Evolutionary conservation across 768 basidiomycete species (phyloP), one percentile per base, ranked within the genome.

Genomic region (Neoboletus subvelutipes): DNA sequence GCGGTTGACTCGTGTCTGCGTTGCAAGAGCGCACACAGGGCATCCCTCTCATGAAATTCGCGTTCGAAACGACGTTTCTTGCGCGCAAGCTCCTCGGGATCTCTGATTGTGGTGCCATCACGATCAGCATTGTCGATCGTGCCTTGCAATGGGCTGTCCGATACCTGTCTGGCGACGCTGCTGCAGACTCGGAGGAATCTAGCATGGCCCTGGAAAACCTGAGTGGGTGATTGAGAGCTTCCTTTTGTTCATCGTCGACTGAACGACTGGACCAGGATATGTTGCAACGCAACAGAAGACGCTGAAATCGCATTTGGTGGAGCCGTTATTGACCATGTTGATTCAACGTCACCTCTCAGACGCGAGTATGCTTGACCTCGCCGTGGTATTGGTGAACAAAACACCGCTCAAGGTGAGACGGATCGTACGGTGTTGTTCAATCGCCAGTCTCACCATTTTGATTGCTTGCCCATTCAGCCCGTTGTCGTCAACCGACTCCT

Each of bases 401-500:
- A 72, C 80, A 0, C 69, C 75, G 3, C 71, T 94, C 58, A 94
- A 93, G 81, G 94, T 87, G 60, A 60, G 76, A 62, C 5, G 17
- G 41, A 43, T 24, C 15, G 31, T 18, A 28, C 8, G n/a, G 1
- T 12, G 20, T 1, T 31, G 17, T 29, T 45, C 10, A 1, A 28
- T 29, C 9, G 2, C 15, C 11, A 4, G 20, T 41, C 45, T 55
- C 26, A 53, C 29, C 7, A 2, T 20, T 40, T 50, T 17, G 20
- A 52, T 56, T 1, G n/a, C 60, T n/a, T 33, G 2, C n/a, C 20
- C 41, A 40, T 45, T 24, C 54, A 77, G 90, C 90, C 90, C 2
- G 77, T 82, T 13, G 73, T 83, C n/a, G 80, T 88, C 48, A 93
- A 93, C 64, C 83, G 87, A 40, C 78, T 84, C 45, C 69, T 96